Conservation (phyloP, 306 rosid genomes). For the Rosa persica region DNA sequence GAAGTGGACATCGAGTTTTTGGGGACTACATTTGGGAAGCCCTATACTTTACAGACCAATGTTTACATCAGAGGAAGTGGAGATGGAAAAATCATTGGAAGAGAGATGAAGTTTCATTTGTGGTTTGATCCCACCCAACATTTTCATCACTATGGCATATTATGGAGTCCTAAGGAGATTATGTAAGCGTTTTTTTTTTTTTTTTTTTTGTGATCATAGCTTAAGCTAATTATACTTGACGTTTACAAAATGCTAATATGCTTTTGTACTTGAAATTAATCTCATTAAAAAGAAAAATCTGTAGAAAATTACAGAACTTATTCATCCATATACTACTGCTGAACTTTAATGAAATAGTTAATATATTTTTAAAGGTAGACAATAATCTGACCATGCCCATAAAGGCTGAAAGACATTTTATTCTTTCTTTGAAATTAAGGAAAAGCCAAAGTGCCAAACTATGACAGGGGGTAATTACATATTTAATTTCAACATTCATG, state of each 20-base stretch:
- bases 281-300: conserved; percentile 1
- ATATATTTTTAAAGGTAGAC: not conserved
- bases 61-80: conserved; percentile 96
- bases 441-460: not conserved
- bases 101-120: conserved; percentile 94
- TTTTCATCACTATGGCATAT: conserved; percentile 88
- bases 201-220: not conserved
- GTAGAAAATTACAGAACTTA: not conserved
- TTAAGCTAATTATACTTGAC: not conserved
- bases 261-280: not conserved
- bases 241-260: not conserved
- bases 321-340: not conserved
- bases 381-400: not conserved
- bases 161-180: conserved; percentile 84
- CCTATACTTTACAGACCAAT: conserved; percentile 91
- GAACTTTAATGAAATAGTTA: not conserved
- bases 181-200: conserved; percentile 45
- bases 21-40: conserved; percentile 96
- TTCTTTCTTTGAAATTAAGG: conserved; percentile 19
- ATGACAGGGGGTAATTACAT: conserved; percentile 1
- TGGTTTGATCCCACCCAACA: conserved; percentile 91
- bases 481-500: conserved; percentile 6
- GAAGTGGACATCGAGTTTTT: conserved; percentile 97
- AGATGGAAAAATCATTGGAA: conserved; percentile 78
- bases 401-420: not conserved